These are phyloP conservation scores for Aspergillus oerlinghausenensis DNA, from an alignment of 2,329 filamentous ascomycete genomes.

Conservation along the genomic window DNA sequence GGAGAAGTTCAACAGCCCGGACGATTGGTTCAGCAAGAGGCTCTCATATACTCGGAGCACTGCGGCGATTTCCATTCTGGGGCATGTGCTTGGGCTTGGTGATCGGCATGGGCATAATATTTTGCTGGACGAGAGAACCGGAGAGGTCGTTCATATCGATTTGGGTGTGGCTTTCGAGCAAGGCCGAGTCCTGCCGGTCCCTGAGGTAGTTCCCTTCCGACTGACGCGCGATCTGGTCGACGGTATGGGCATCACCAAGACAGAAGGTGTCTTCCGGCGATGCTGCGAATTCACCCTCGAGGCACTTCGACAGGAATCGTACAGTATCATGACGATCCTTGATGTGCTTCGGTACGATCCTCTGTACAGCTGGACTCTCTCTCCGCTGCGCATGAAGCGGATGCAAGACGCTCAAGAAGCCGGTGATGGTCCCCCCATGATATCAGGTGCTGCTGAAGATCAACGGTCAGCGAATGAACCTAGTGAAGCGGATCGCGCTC, in stretches of 20 bases:
- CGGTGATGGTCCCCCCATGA: slow-evolving; percentile 33
- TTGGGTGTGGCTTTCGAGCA: slow-evolving; percentile 96
- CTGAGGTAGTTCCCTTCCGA: slow-evolving; percentile 92
- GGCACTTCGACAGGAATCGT: slow-evolving; percentile 87
- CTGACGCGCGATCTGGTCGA: slow-evolving; percentile 92
- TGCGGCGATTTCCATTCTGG: slow-evolving; percentile 90
- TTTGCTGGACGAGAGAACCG: slow-evolving; percentile 79
- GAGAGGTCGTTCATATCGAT: slow-evolving; percentile 95
- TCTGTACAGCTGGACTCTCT: slow-evolving; percentile 91
- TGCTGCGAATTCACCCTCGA: slow-evolving; percentile 98
- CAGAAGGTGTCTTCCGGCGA: slow-evolving; percentile 93
- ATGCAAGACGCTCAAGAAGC: slow-evolving; percentile 58
- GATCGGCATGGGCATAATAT: slow-evolving; percentile 98
- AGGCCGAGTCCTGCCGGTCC: slow-evolving; percentile 88
- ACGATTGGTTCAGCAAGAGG: slow-evolving; percentile 89
- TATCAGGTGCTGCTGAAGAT: slow-evolving; percentile 23
- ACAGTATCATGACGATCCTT: slow-evolving; percentile 97
- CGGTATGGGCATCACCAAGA: slow-evolving; percentile 92
- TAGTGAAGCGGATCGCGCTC: slow-evolving; percentile 81
- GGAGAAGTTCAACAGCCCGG: slow-evolving; percentile 86
- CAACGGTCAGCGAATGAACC: slow-evolving; percentile 51
- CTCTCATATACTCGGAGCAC: slow-evolving; percentile 91
- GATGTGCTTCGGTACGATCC: slow-evolving; percentile 98
- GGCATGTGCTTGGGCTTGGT: slow-evolving; percentile 85
- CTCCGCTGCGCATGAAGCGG: slow-evolving; percentile 60